Conservation (phyloP, 2,329 filamentous ascomycete genomes). For the Bretziella fagacearum region DNA sequence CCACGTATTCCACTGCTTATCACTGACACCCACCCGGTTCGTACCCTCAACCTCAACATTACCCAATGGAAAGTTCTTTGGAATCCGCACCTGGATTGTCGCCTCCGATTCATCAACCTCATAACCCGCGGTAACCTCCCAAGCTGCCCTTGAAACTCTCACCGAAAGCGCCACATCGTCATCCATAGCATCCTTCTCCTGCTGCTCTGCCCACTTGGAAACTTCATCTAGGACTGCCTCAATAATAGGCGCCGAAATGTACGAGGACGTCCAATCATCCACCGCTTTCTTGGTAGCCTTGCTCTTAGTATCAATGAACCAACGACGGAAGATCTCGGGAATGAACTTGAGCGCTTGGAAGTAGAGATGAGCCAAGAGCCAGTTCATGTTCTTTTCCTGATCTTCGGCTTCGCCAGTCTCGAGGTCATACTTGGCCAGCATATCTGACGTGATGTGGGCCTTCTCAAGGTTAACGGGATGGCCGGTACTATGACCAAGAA, state of each 20-base stretch:
- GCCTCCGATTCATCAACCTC: constrained; percentile 77
- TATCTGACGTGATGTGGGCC: constrained; percentile 38
- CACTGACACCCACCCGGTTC: constrained; percentile 71
- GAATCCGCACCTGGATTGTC: constrained; percentile 65
- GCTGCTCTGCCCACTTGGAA: constrained; percentile 42
- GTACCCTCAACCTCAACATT: constrained; percentile 58
- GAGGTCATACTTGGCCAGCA: constrained; percentile 40
- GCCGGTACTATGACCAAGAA: constrained; percentile 61
- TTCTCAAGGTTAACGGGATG: constrained; percentile 59
- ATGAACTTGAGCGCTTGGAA: constrained; percentile 64
- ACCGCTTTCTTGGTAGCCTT: constrained; percentile 66
- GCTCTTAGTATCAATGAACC: constrained; percentile 69
- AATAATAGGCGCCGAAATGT: constrained; percentile 58
- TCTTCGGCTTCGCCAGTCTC: constrained; percentile 42
- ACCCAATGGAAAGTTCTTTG: constrained; percentile 66
- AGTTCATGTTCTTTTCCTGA: constrained; percentile 49
- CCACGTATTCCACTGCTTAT: constrained; percentile 88
- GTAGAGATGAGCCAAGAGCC: constrained; percentile 72
- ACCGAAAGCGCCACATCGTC: constrained; percentile 44
- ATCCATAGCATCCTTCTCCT: constrained; percentile 27
- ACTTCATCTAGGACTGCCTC: constrained; percentile 50
- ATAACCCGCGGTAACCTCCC: constrained; percentile 71
- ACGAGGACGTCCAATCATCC: constrained; percentile 70
- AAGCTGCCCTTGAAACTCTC: constrained; percentile 52
- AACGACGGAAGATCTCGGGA: constrained; percentile 62